Conservation (phyloP, 202 grass and related monocot species). For the Panicum virgatum region DNA sequence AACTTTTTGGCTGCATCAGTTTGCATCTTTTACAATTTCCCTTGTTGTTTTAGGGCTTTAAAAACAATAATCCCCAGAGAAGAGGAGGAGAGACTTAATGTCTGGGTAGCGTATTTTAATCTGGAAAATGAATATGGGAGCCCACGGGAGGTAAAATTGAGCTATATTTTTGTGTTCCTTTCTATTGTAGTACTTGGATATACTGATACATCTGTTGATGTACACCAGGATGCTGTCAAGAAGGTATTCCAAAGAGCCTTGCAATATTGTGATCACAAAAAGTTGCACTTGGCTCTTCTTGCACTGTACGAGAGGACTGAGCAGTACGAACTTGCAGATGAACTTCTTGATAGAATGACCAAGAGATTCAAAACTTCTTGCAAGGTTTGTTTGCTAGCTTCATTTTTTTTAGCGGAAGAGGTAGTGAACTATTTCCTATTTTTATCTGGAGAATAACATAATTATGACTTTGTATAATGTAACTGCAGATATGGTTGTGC, state of each 20-base stretch:
- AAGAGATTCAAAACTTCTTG: conserved; percentile 91
- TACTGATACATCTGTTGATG: conserved; percentile 31
- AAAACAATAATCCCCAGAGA: conserved; percentile 85
- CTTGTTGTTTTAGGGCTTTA: conserved; percentile 64
- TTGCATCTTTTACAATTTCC: conserved; percentile 36
- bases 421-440: background rate
- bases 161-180: conserved; percentile 9
- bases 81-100: conserved; percentile 88
- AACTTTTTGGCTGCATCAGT: background rate
- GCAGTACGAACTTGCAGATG: conserved; percentile 69
- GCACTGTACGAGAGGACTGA: conserved; percentile 84
- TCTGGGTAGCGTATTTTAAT: conserved; percentile 98
- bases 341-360: conserved; percentile 87
- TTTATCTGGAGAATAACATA: conserved; percentile 28
- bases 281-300: conserved; percentile 81
- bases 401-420: background rate
- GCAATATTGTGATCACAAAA: conserved; percentile 92
- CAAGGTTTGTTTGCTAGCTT: conserved; percentile 57
- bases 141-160: conserved; percentile 75
- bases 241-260: conserved; percentile 87
- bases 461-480: conserved; percentile 28
- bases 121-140: conserved; percentile 91
- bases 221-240: conserved; percentile 84
- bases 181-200: background rate
- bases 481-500: conserved; percentile 79